phyloP scores from a whole-genome alignment of 208 protist genomes.

The Trypanosoma lewisi region DNA sequence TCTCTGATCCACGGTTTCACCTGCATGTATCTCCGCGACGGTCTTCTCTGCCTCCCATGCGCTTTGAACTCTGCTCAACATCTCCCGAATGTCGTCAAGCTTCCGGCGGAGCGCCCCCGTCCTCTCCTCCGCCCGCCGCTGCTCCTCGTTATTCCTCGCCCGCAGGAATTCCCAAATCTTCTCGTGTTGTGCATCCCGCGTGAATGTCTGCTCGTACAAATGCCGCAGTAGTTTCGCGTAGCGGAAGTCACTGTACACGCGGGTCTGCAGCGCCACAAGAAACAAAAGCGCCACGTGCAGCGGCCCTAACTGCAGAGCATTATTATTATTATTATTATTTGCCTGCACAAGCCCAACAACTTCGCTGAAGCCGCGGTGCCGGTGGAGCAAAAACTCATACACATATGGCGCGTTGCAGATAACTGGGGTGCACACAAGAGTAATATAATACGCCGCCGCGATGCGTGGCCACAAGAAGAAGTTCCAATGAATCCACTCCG shows the following conservation, averaged over 20 bases:
- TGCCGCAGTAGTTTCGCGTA: conserved; percentile 24
- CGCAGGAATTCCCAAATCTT: conserved; percentile 20
- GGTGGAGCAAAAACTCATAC: not conserved
- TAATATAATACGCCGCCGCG: not conserved
- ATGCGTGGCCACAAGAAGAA: conserved; percentile 25
- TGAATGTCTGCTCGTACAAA: conserved; percentile 9
- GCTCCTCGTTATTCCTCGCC: conserved; percentile 15
- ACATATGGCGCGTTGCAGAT: conserved; percentile 20
- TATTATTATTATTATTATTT: no score
- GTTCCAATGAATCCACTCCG: conserved; percentile 30
- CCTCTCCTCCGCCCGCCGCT: conserved; percentile 10
- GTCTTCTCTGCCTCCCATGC: not conserved
- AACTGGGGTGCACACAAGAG: conserved; percentile 6
- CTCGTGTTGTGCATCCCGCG: conserved; percentile 18
- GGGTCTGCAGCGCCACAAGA: conserved; percentile 31
- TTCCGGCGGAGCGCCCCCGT: conserved; percentile 15
- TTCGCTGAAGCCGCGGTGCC: not conserved
- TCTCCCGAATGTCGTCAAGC: conserved; percentile 22
- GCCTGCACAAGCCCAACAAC: conserved; percentile 10
- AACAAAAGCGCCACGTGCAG: conserved; percentile 28
- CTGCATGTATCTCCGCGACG: not conserved
- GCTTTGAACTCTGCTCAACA: not conserved
- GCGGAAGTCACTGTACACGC: conserved; percentile 33
- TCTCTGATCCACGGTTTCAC: not conserved
- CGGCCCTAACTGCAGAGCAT: not conserved